Evolutionary conservation across 306 rosid genomes (phyloP).

Genomic region (Bauhinia variegata): DNA sequence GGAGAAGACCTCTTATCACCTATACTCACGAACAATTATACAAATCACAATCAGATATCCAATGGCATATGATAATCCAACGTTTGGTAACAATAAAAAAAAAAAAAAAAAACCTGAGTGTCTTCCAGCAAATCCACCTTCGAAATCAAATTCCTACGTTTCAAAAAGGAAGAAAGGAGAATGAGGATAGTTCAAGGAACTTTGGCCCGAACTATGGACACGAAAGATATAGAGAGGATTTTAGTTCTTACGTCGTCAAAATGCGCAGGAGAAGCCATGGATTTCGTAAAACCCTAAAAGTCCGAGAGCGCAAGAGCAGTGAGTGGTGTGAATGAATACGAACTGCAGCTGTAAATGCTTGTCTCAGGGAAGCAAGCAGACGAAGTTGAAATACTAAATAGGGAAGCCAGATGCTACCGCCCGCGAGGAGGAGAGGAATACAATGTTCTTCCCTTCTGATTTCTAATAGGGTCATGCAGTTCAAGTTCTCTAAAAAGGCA

Average conservation of each 20-base stretch:
- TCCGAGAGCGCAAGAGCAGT: not conserved
- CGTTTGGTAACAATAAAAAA: not conserved
- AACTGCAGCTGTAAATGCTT: constrained; percentile 5
- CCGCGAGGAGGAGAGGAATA: too few species aligned
- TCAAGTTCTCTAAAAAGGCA: too few species aligned
- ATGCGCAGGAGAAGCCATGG: constrained; percentile 51
- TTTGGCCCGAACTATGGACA: constrained; percentile 7
- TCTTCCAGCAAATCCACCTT: constrained; percentile 65
- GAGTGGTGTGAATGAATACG: not conserved
- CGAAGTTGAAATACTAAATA: not conserved
- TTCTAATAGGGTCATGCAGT: too few species aligned
- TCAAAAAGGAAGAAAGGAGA: constrained; percentile 13
- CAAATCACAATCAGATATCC: constrained; percentile 21
- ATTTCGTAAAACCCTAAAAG: constrained; percentile 29
- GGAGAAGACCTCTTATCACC: constrained; percentile 76
- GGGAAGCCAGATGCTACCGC: not conserved
- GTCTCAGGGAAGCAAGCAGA: not conserved
- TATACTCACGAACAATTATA: constrained; percentile 25
- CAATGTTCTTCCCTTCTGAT: too few species aligned
- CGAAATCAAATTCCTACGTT: constrained; percentile 82
- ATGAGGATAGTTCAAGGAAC: not conserved
- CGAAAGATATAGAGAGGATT: constrained; percentile 5
- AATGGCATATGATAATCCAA: constrained; percentile 19
- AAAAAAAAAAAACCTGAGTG: constrained; percentile 71
- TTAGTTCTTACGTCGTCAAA: constrained; percentile 42